Base-by-base conservation (phyloP, 352 stramenopile genomes). In the Peronospora belbahrii region DNA sequence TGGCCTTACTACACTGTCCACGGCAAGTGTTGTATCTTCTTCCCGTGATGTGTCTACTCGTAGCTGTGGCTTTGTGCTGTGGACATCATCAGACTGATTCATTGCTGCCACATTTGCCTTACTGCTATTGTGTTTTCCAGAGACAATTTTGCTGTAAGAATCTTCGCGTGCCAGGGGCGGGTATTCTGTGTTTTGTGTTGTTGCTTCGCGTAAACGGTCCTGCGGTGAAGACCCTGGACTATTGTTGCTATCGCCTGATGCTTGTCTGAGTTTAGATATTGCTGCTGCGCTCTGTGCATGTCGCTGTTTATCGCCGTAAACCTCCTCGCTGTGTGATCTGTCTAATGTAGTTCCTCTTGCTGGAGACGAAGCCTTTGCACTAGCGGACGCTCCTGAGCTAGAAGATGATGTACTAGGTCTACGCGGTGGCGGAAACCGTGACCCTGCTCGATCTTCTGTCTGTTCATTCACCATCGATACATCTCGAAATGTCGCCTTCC, bases 231-330 rank as follows among this genome's bases (percentile, higher is more conserved):
- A 56, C 13, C 46, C 20, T 52, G 55, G 62, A 45, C 50, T 59
- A 59, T 46, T 56, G 36, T 30, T 57, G 45, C 27, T 62, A 32
- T 59, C 39, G 9, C 33, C 45, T 51, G 51, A 40, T 25, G 46
- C 49, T 55, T 80, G 71, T 48, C 66, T 65, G 32, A 85, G 58
- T 49, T 83, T 86, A 36, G 76, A 67, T 39, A 88, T 81, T 38
- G 74, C 74, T 2, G 77, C 77, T 22, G 72, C 77, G 50, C 77
- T 88, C 52, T 88, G 77, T 55, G 74, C 74, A 62, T 88, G 77
- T 42, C 74, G 60, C 24, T 88, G 71, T 31, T 63, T 48, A 50
- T 85, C 69, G 32, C 51, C 48, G 32, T 61, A 56, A 15, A 45
- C 43, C 19, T 64, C 54, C 31, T 60, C 48, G 41, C 42, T 66